These are phyloP conservation scores for Aureobasidium sp. DNA, from an alignment of 2,329 filamentous ascomycete genomes.

Conservation along the genomic window DNA sequence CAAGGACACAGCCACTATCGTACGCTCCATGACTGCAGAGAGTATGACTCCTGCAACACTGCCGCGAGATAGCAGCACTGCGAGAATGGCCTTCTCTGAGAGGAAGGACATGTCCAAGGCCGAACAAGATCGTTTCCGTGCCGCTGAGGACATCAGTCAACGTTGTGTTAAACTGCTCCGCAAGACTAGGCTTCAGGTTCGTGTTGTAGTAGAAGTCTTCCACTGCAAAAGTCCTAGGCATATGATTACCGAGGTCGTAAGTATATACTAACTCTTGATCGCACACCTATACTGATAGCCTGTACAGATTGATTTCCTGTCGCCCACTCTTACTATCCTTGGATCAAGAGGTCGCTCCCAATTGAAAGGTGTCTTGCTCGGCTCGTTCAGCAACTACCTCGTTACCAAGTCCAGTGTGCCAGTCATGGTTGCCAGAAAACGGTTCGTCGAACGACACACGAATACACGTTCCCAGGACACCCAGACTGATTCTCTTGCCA, in stretches of 20 bases:
- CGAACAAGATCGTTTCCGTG: conserved; percentile 73
- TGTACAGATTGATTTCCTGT: conserved; percentile 71
- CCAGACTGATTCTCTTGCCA: conserved; percentile 12
- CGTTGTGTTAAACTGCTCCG: conserved; percentile 77
- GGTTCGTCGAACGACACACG: conserved; percentile 14
- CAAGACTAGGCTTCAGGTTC: conserved; percentile 86
- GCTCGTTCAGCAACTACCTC: conserved; percentile 94
- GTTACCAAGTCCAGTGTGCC: conserved; percentile 95
- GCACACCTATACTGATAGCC: neutral
- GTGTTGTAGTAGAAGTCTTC: conserved; percentile 90
- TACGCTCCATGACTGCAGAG: conserved; percentile 54
- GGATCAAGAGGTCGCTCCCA: conserved; percentile 87
- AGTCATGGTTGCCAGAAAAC: conserved; percentile 92
- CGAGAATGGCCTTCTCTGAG: conserved; percentile 1
- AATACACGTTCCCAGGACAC: neutral
- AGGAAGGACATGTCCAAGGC: conserved; percentile 38
- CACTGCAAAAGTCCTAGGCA: conserved; percentile 98
- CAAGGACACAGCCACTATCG: conserved; percentile 65
- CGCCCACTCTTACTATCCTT: conserved; percentile 86
- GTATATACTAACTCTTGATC: conserved; percentile 24
- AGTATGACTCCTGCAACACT: conserved; percentile 19
- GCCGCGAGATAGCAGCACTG: conserved; percentile 23
- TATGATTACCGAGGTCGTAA: conserved; percentile 82
- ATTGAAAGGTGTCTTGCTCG: conserved; percentile 87
- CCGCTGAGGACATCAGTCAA: conserved; percentile 77